Percentiles rank a stretch among this genome's conserved stretches.
Conservation (phyloP, 169 alveolate genomes). For the Plasmodium inui region DNA sequence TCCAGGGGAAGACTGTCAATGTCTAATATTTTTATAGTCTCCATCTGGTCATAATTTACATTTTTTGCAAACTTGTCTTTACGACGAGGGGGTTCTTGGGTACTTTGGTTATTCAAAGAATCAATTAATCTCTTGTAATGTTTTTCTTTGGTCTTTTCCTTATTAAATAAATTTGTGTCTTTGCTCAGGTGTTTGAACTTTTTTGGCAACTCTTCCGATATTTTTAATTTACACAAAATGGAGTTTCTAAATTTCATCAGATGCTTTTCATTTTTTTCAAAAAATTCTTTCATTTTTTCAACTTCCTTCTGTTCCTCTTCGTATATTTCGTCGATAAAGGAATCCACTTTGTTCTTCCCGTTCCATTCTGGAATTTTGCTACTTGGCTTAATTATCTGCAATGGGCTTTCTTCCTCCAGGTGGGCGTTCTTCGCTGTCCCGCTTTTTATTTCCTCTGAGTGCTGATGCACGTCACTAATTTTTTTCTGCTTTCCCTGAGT, state of each 20-base stretch:
- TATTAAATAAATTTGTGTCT: conserved; percentile 26
- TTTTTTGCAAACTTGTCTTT: conserved; percentile 56
- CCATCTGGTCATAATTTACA: conserved; percentile 48
- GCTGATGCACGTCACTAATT: not conserved
- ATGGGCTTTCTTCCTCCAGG: not conserved
- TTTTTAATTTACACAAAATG: conserved; percentile 59
- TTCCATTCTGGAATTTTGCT: not conserved
- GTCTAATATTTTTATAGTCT: conserved; percentile 79
- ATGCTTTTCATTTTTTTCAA: conserved; percentile 48
- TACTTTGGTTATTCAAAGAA: conserved; percentile 5
- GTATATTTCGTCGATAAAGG: conserved; percentile 46
- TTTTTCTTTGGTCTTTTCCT: conserved; percentile 40
- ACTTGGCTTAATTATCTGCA: not conserved
- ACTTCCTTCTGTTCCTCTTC: conserved; percentile 53
- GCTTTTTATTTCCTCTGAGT: not conserved
- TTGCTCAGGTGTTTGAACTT: conserved; percentile 50
- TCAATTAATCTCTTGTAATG: conserved; percentile 56
- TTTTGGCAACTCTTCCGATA: conserved; percentile 59
- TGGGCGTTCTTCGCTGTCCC: not conserved
- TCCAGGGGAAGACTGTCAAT: conserved; percentile 82
- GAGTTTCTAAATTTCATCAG: conserved; percentile 52
- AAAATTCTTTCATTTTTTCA: conserved; percentile 66
- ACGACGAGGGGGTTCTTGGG: conserved; percentile 8
- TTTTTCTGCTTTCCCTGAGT: not conserved
- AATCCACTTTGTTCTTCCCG: not conserved